Conservation (phyloP, 2,329 filamentous ascomycete genomes). For the Aspergillus felis region DNA sequence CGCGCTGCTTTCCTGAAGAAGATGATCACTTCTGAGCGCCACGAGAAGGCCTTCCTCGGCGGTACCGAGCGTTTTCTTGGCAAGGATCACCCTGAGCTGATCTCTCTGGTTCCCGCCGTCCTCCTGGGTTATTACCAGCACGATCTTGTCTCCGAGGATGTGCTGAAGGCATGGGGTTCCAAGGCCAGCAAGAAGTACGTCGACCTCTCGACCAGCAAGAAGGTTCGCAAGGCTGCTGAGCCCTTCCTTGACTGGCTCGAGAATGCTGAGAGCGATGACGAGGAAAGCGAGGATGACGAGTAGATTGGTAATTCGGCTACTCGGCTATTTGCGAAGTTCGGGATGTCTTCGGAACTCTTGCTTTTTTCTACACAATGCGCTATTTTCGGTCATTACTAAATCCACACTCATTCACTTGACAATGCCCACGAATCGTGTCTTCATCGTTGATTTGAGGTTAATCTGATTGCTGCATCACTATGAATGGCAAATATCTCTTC, state of each 20-base stretch:
- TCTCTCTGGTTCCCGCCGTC: constrained; percentile 75
- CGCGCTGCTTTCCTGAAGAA: constrained; percentile 87
- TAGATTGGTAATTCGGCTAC: constrained; percentile 20
- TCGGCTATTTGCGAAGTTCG: constrained; percentile 2
- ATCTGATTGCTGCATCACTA: not conserved
- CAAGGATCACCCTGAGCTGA: constrained; percentile 75
- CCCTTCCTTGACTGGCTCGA: constrained; percentile 93
- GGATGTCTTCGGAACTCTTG: not conserved
- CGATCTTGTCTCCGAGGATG: constrained; percentile 83
- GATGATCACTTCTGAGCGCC: constrained; percentile 84
- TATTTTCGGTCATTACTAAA: not conserved
- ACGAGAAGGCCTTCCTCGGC: constrained; percentile 92
- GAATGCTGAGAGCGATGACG: constrained; percentile 72
- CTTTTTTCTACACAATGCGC: not conserved
- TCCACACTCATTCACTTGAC: not conserved
- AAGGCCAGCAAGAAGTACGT: constrained; percentile 99
- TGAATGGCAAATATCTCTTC: not conserved
- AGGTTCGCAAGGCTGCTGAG: constrained; percentile 91
- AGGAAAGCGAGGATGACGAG: constrained; percentile 56
- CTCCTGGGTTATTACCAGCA: constrained; percentile 86
- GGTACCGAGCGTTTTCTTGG: constrained; percentile 89
- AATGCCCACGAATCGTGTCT: not conserved
- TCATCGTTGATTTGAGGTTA: not conserved
- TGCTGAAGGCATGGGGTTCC: constrained; percentile 83
- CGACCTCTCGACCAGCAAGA: constrained; percentile 82